Conservation (phyloP, 768 basidiomycete genomes). For the Tulasnella sp. region DNA sequence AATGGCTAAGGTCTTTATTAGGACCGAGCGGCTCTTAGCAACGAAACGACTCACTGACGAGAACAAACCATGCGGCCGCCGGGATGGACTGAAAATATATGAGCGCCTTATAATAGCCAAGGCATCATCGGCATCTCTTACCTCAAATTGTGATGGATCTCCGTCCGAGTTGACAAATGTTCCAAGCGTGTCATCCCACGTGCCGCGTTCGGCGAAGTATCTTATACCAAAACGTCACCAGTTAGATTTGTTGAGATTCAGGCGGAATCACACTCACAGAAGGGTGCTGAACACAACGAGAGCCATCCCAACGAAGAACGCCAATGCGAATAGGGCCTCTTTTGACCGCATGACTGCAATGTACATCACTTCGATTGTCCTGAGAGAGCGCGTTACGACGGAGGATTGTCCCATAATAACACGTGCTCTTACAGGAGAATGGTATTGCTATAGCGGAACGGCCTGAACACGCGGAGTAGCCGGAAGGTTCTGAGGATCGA, state of each 20-base stretch:
- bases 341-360: slow-evolving; percentile 79
- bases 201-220: slow-evolving; percentile 86
- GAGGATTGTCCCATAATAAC: no score
- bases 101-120: neutral
- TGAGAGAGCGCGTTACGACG: slow-evolving; percentile 35
- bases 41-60: slow-evolving; percentile 33
- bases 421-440: slow-evolving; percentile 62
- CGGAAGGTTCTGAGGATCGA: slow-evolving; percentile 89
- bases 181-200: slow-evolving; percentile 77
- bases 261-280: slow-evolving; percentile 48
- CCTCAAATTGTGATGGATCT: slow-evolving; percentile 73
- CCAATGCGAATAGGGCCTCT: slow-evolving; percentile 79
- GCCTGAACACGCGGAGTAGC: slow-evolving; percentile 80
- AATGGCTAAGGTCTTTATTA: slow-evolving; percentile 80
- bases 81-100: slow-evolving; percentile 54
- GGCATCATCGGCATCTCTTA: slow-evolving; percentile 38
- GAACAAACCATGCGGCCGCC: slow-evolving; percentile 68
- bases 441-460: slow-evolving; percentile 80
- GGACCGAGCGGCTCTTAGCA: neutral
- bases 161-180: slow-evolving; percentile 84
- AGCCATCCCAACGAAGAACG: slow-evolving; percentile 85
- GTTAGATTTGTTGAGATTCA: neutral
- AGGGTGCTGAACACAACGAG: slow-evolving; percentile 84
- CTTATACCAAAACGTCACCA: slow-evolving; percentile 34
- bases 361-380: slow-evolving; percentile 91